These are phyloP conservation scores for Pestalotiopsis fici DNA, from an alignment of 2,329 filamentous ascomycete genomes.

Conservation along the genomic window DNA sequence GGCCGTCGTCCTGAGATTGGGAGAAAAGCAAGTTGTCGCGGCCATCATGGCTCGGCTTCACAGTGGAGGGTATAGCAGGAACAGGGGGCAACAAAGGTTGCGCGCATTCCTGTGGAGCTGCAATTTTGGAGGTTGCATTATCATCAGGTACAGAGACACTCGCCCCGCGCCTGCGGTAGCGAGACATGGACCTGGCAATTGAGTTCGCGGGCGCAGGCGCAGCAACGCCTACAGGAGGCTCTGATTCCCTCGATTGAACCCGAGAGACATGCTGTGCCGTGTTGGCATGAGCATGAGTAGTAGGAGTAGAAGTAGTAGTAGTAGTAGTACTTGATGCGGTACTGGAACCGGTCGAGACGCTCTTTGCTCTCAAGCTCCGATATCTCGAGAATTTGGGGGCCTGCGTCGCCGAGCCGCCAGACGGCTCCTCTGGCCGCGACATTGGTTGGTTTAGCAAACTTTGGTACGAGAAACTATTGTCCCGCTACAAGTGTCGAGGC, in stretches of 20 bases:
- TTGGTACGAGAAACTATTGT: neutral
- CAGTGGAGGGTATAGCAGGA: constrained; percentile 27
- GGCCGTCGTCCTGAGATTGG: constrained; percentile 18
- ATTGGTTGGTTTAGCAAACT: constrained; percentile 4
- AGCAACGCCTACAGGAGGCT: constrained; percentile 2
- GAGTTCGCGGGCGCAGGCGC: constrained; percentile 20
- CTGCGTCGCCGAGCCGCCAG: constrained; percentile 12
- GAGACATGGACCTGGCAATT: constrained; percentile 34
- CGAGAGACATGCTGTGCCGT: constrained; percentile 14
- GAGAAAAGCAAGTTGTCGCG: constrained; percentile 15
- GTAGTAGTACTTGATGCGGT: constrained; percentile 15
- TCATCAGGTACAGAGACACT: constrained; percentile 24
- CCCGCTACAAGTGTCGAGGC: neutral
- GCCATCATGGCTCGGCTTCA: constrained; percentile 15
- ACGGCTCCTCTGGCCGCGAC: constrained; percentile 4
- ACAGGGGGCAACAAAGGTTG: constrained; percentile 23
- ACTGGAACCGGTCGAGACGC: constrained; percentile 25
- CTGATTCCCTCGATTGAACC: constrained; percentile 9
- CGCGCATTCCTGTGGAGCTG: constrained; percentile 1
- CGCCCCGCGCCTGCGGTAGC: constrained; percentile 30
- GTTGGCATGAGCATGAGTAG: neutral
- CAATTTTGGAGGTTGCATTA: constrained; percentile 27
- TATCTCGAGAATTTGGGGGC: constrained; percentile 32
- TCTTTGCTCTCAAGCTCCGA: constrained; percentile 31
- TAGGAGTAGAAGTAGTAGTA: constrained; percentile 1